These are phyloP conservation scores for Daldinia loculata DNA, from an alignment of 495 filamentous ascomycete species.

Conservation along the genomic window DNA sequence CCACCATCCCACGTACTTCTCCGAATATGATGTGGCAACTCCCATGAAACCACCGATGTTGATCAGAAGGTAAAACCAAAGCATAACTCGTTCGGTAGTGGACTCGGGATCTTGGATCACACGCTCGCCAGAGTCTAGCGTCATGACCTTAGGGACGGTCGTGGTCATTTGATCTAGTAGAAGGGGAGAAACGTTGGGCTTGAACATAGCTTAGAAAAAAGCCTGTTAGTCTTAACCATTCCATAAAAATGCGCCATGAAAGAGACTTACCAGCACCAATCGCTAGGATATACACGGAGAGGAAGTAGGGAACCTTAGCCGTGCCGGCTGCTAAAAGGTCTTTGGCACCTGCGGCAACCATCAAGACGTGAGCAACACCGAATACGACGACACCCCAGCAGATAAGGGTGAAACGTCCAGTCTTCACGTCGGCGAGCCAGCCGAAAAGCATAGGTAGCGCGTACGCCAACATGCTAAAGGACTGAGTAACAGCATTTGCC, in stretches of 20 bases:
- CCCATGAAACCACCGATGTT: conserved; percentile 72
- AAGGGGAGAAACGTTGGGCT: conserved; percentile 72
- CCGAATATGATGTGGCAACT: conserved; percentile 59
- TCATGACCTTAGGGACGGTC: conserved; percentile 56
- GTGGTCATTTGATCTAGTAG: conserved; percentile 66
- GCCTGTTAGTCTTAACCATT: conserved; percentile 8
- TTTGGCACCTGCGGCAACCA: conserved; percentile 68
- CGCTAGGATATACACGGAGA: conserved; percentile 66
- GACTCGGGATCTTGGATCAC: conserved; percentile 68
- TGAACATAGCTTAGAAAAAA: conserved; percentile 60
- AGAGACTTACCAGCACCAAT: conserved; percentile 70
- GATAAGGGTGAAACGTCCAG: conserved; percentile 70
- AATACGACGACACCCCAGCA: conserved; percentile 69
- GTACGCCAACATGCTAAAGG: conserved; percentile 69
- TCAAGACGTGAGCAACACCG: conserved; percentile 70
- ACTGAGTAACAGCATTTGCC: conserved; percentile 65
- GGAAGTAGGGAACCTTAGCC: conserved; percentile 65
- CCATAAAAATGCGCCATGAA: not conserved
- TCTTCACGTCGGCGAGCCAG: conserved; percentile 65
- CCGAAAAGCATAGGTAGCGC: conserved; percentile 65
- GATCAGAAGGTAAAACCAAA: conserved; percentile 70
- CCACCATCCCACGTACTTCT: conserved; percentile 73
- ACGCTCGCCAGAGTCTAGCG: conserved; percentile 56
- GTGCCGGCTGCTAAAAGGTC: conserved; percentile 64
- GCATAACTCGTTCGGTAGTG: conserved; percentile 70